Percentiles rank a stretch among this genome's conserved stretches.
Evolutionary conservation across 441 rosid species (phyloP).

Genomic region (Metrosideros polymorpha): DNA sequence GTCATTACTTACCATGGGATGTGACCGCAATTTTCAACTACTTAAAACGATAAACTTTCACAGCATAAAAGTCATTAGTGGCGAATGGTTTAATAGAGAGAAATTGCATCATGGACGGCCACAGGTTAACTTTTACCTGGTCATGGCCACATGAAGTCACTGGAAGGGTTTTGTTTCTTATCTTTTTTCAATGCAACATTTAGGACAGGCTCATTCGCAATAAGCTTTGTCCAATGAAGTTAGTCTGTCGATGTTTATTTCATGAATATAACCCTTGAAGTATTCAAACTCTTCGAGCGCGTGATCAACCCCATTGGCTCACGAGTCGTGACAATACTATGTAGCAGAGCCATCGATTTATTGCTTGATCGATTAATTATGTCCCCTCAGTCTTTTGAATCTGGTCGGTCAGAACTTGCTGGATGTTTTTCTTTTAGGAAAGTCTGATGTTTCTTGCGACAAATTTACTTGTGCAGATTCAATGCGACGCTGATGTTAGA

Average conservation of each 20-base stretch:
- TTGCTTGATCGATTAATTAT: background rate
- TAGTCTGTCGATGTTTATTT: background rate
- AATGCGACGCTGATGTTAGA: slow-evolving; percentile 52
- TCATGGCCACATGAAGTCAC: background rate
- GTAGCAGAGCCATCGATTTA: background rate
- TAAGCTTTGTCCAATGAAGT: background rate
- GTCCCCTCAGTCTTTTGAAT: background rate
- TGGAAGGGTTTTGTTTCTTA: background rate
- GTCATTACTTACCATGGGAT: background rate
- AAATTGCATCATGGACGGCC: background rate
- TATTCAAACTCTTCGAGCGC: background rate
- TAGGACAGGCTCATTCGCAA: background rate
- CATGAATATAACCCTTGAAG: background rate
- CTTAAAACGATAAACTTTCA: background rate
- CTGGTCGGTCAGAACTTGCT: background rate
- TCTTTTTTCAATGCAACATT: background rate
- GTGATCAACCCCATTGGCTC: background rate
- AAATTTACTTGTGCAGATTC: slow-evolving; percentile 24
- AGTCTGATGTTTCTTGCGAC: background rate
- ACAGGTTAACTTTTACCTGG: background rate
- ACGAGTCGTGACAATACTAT: background rate
- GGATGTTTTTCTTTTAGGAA: background rate
- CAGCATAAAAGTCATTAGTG: background rate
- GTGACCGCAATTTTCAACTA: background rate
- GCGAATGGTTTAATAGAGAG: background rate